Base-by-base conservation (phyloP, 179 eudicot species). In the Carnegiea gigantea region DNA sequence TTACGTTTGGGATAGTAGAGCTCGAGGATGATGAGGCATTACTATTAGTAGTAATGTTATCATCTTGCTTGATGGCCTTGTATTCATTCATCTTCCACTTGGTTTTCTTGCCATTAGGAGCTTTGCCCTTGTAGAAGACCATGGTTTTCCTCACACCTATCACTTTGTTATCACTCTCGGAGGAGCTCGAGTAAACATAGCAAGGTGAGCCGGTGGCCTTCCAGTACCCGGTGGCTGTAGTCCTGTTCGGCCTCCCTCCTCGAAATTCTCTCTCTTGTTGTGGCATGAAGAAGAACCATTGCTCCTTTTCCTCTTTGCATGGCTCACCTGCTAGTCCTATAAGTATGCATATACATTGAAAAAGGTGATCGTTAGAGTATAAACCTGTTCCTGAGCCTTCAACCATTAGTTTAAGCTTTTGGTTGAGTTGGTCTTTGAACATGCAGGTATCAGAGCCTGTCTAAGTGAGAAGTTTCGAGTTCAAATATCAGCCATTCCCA, bases 21-120 rank as follows among this genome's bases (percentile, higher is more conserved):
- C 38, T 76, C 24, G 46, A 15, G 13, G 82, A 76, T 59, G 80
- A 18, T 67, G 72, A 62, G 30, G 68, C 62, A 1, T 5, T 9
- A 62, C 0, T 14, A 79, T 17, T 24, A 11, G 17, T 53, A 46
- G 17, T 3, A 68, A 26, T 28, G 1, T 18, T 3, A 36, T 79
- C 79, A 6, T 84, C 74, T 57, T 68, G 81, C 1, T 77, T 62
- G 30, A 87, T 83, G 75, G 91, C 91, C 83, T 86, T 89, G 24
- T 92, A 92, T 80, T 92, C 95, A 26, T 90, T 92, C 91, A 90
- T 86, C 77, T 92, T 90, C 94, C 94, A 91, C 64, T 82, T 86
- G 17, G 92, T 91, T 83, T 91, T 91, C 51, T 59, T 76, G 30
- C 92, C 93, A 3, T 67, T 65, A 1, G 92, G 93, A 83, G 92